phyloP scores from a whole-genome alignment of 805 yeast species.

The Cyberlindnera maritima region DNA sequence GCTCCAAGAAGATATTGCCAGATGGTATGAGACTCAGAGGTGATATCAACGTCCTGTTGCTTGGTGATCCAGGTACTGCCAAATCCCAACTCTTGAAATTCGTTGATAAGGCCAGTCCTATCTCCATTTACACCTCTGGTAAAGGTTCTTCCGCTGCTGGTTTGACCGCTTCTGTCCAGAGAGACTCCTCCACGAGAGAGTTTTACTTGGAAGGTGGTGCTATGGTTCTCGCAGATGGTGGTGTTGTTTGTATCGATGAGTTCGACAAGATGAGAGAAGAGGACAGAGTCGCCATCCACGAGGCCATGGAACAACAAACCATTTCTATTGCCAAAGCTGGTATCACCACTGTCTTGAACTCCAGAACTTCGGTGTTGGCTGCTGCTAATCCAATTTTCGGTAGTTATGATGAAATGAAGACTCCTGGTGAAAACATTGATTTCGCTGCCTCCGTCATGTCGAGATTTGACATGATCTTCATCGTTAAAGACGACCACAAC shows the following conservation, averaged over 20 bases:
- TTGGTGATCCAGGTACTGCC: slow-evolving; percentile 99
- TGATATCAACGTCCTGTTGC: slow-evolving; percentile 85
- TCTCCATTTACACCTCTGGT: slow-evolving; percentile 95
- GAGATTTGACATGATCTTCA: slow-evolving; percentile 97
- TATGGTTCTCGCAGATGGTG: slow-evolving; percentile 99
- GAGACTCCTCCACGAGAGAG: slow-evolving; percentile 84
- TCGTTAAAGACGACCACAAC: slow-evolving; percentile 93
- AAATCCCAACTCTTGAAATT: slow-evolving; percentile 94
- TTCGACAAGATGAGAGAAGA: slow-evolving; percentile 99
- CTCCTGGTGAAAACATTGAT: slow-evolving; percentile 97
- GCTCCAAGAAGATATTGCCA: slow-evolving; percentile 86
- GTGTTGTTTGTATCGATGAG: slow-evolving; percentile 98
- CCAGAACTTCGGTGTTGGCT: slow-evolving; percentile 94
- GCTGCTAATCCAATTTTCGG: slow-evolving; percentile 99
- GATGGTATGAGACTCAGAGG: slow-evolving; percentile 98
- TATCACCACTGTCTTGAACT: slow-evolving; percentile 92
- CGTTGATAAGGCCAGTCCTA: slow-evolving; percentile 92
- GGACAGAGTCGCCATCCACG: slow-evolving; percentile 98
- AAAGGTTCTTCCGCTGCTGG: slow-evolving; percentile 99
- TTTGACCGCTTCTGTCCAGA: slow-evolving; percentile 95
- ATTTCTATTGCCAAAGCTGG: slow-evolving; percentile 99
- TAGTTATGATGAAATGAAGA: slow-evolving; percentile 90
- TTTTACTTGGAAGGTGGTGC: slow-evolving; percentile 99
- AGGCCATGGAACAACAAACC: slow-evolving; percentile 99
- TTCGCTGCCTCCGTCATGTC: slow-evolving; percentile 96